These are phyloP conservation scores for Zygotorulaspora sp. DNA, from an alignment of 805 yeast genomes.

Conservation along the genomic window DNA sequence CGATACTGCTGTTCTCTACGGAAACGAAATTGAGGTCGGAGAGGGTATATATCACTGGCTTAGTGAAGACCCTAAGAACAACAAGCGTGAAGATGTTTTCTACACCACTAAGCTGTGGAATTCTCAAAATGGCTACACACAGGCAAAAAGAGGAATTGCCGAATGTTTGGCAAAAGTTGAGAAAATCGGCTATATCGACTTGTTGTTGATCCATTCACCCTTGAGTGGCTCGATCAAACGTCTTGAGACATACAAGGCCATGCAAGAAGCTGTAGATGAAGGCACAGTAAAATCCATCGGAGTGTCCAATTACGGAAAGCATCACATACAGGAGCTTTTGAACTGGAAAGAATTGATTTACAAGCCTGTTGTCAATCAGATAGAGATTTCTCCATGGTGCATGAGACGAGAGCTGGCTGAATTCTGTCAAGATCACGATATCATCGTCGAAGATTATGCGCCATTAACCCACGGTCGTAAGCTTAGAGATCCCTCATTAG, in stretches of 20 bases:
- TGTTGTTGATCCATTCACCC: slow-evolving; percentile 67
- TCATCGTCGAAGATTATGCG: slow-evolving; percentile 70
- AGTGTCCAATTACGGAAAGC: slow-evolving; percentile 66
- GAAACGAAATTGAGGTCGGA: slow-evolving; percentile 58
- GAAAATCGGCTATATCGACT: slow-evolving; percentile 62
- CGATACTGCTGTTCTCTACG: slow-evolving; percentile 67
- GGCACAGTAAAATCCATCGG: slow-evolving; percentile 66
- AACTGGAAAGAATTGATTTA: slow-evolving; percentile 49
- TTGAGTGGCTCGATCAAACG: slow-evolving; percentile 44
- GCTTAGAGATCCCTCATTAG: slow-evolving; percentile 50
- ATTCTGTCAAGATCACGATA: slow-evolving; percentile 50
- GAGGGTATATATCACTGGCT: slow-evolving; percentile 54
- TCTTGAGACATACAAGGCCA: slow-evolving; percentile 62
- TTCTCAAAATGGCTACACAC: slow-evolving; percentile 52
- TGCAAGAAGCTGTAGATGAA: slow-evolving; percentile 63
- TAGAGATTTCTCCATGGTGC: slow-evolving; percentile 82
- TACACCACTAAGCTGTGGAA: slow-evolving; percentile 77
- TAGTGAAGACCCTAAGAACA: slow-evolving; percentile 41
- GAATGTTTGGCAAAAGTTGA: slow-evolving; percentile 50
- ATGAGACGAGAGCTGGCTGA: slow-evolving; percentile 61
- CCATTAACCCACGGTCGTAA: slow-evolving; percentile 68
- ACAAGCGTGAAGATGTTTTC: slow-evolving; percentile 48
- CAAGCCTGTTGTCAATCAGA: slow-evolving; percentile 72
- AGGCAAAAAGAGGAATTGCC: slow-evolving; percentile 55
- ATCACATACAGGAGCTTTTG: slow-evolving; percentile 57